A percentile compares a stretch with the other conserved stretches of the same genome.
Evolutionary conservation across 169 alveolate species (phyloP).

Genomic region (Amoebophrya sp.): DNA sequence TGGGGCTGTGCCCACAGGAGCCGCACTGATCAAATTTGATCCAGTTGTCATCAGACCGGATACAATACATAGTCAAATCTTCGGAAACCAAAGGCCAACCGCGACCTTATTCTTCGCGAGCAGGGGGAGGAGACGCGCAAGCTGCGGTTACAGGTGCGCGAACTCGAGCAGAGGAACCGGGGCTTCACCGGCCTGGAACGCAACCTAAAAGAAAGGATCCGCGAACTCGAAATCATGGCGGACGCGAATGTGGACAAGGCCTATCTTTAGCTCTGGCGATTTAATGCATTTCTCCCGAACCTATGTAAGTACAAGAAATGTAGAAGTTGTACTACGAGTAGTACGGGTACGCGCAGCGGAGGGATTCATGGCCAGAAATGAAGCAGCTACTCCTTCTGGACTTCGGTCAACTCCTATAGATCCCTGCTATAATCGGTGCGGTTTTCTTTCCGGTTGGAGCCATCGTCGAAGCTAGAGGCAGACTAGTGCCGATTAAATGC

Average conservation of each 20-base stretch:
- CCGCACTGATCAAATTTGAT: background rate
- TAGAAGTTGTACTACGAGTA: background rate
- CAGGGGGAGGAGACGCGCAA: background rate
- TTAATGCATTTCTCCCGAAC: background rate
- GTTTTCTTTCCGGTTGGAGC: too few species aligned
- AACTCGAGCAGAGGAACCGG: background rate
- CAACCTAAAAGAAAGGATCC: background rate
- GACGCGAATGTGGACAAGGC: background rate
- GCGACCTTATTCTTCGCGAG: background rate
- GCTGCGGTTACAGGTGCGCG: background rate
- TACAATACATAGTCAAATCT: too few species aligned
- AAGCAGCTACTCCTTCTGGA: background rate
- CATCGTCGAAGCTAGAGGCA: too few species aligned
- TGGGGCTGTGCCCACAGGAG: background rate
- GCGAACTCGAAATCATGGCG: background rate
- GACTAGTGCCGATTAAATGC: too few species aligned
- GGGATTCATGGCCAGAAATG: too few species aligned
- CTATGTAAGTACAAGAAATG: background rate
- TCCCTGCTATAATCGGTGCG: too few species aligned
- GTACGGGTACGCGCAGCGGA: background rate
- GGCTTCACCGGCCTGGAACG: background rate
- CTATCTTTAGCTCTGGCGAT: too few species aligned
- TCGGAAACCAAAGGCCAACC: too few species aligned
- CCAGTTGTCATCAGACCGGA: background rate
- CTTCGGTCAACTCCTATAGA: too few species aligned